phyloP scores from a whole-genome alignment of 345 rosid genomes.

The Bruguiera gymnorhiza region DNA sequence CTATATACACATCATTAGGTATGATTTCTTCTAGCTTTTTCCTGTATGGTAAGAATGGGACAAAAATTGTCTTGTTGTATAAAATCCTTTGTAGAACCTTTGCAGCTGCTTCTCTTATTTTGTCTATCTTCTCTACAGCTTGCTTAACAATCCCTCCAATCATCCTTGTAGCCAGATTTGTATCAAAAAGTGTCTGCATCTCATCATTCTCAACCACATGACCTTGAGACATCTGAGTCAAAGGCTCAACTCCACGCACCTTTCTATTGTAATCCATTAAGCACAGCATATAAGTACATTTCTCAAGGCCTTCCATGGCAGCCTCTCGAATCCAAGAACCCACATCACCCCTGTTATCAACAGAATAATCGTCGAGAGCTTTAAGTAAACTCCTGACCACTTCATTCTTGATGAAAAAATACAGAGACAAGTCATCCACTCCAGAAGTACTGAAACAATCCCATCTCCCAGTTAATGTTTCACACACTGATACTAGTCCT shows the following conservation, averaged over 20 bases:
- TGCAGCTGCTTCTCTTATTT: slow-evolving; percentile 85
- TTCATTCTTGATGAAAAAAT: slow-evolving; percentile 63
- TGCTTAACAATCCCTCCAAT: slow-evolving; percentile 72
- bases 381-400: slow-evolving; percentile 72
- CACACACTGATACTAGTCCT: slow-evolving; percentile 81
- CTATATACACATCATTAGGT: slow-evolving; percentile 49
- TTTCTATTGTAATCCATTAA: slow-evolving; percentile 18
- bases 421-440: slow-evolving; percentile 47
- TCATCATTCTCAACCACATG: slow-evolving; percentile 25
- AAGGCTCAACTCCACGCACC: slow-evolving; percentile 20
- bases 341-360: slow-evolving; percentile 95
- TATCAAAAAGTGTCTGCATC: slow-evolving; percentile 43
- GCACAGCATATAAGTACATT: slow-evolving; percentile 74
- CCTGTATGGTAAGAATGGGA: slow-evolving; percentile 66
- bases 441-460: slow-evolving; percentile 24
- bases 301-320: slow-evolving; percentile 86
- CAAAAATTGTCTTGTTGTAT: slow-evolving; percentile 43
- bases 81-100: slow-evolving; percentile 71
- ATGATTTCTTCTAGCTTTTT: slow-evolving; percentile 66
- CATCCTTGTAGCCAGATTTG: slow-evolving; percentile 54
- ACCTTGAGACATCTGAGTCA: slow-evolving; percentile 19
- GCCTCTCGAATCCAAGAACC: slow-evolving; percentile 99
- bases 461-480: slow-evolving; percentile 58
- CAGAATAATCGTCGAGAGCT: slow-evolving; percentile 93
- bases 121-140: slow-evolving; percentile 95